A percentile compares a stretch with the other conserved stretches of the same genome.
Evolutionary conservation across 176 grass and related monocot genomes (phyloP).

Genomic region (Triticum turgidum): DNA sequence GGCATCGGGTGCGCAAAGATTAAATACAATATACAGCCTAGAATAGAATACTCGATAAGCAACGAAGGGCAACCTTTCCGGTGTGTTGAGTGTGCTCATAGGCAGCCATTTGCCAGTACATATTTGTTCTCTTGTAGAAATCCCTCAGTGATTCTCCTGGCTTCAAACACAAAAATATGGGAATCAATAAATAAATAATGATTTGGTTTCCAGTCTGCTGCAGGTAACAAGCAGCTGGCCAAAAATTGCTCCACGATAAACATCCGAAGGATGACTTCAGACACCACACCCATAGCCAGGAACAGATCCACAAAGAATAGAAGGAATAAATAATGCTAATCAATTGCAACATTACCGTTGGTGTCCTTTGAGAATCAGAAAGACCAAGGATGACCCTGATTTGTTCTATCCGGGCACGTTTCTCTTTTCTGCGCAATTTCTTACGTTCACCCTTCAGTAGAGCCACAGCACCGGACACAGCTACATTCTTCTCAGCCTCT

Average conservation of each 20-base stretch:
- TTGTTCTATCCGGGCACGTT: slow-evolving; percentile 93
- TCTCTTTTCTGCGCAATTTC: slow-evolving; percentile 92
- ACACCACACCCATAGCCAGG: neutral
- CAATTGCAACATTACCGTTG: slow-evolving; percentile 56
- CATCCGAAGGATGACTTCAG: slow-evolving; percentile 11
- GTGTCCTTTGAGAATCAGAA: slow-evolving; percentile 98
- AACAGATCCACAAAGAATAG: neutral
- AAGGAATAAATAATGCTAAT: slow-evolving; percentile 4
- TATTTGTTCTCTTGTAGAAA: slow-evolving; percentile 90
- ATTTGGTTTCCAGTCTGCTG: slow-evolving; percentile 10
- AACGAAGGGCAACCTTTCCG: slow-evolving; percentile 64
- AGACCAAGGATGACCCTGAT: slow-evolving; percentile 95
- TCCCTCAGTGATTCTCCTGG: slow-evolving; percentile 83
- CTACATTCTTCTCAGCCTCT: slow-evolving; percentile 53
- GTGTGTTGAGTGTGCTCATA: slow-evolving; percentile 97
- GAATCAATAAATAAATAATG: slow-evolving; percentile 15
- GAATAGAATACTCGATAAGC: neutral
- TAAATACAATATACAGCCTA: slow-evolving; percentile 27
- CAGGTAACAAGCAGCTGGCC: neutral
- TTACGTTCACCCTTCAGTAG: slow-evolving; percentile 81
- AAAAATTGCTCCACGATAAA: slow-evolving; percentile 19
- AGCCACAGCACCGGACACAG: slow-evolving; percentile 72
- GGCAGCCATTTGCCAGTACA: slow-evolving; percentile 98
- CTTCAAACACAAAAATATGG: slow-evolving; percentile 42
- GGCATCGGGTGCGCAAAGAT: slow-evolving; percentile 19